phyloP scores from a whole-genome alignment of 1,139 yeast genomes.

The Geotrichum phurueaensis region DNA sequence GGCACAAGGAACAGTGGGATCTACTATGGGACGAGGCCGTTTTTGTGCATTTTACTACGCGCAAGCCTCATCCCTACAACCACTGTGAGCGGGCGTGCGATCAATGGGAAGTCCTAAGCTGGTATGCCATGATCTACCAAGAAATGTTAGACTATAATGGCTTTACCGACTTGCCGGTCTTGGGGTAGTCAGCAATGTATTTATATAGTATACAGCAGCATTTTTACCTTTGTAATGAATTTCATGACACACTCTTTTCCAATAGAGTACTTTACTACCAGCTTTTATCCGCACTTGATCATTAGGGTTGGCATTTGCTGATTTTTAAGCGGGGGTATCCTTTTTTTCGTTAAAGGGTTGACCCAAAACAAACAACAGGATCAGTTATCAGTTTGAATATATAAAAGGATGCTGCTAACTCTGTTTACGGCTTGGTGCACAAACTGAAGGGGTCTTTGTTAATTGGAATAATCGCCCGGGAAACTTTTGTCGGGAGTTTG shows the following conservation, averaged over 20 bases:
- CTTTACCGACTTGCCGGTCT: slow-evolving; percentile 21
- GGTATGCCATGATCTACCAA: slow-evolving; percentile 23
- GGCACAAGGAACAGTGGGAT: slow-evolving; percentile 23
- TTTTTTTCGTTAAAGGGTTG: not conserved
- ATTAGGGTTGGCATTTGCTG: too few relatives aligned
- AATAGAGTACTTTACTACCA: too few relatives aligned
- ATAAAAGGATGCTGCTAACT: too few relatives aligned
- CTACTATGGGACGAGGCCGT: slow-evolving; percentile 26
- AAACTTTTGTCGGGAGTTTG: too few relatives aligned
- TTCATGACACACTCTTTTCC: too few relatives aligned
- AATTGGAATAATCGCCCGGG: too few relatives aligned
- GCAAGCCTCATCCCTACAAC: slow-evolving; percentile 11
- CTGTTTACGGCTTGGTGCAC: too few relatives aligned
- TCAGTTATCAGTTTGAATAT: too few relatives aligned
- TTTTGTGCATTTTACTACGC: slow-evolving; percentile 24
- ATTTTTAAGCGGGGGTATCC: too few relatives aligned
- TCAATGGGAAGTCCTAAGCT: slow-evolving; percentile 24
- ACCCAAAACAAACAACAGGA: too few relatives aligned
- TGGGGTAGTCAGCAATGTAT: slow-evolving; percentile 16
- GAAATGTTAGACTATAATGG: slow-evolving; percentile 26
- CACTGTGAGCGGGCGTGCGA: slow-evolving; percentile 17
- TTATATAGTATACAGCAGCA: not conserved
- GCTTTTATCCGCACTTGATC: too few relatives aligned
- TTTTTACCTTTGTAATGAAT: not conserved
- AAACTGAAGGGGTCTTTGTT: too few relatives aligned